Evolutionary conservation across 169 alveolate species (phyloP).

Genomic region (Amoebophrya sp.): DNA sequence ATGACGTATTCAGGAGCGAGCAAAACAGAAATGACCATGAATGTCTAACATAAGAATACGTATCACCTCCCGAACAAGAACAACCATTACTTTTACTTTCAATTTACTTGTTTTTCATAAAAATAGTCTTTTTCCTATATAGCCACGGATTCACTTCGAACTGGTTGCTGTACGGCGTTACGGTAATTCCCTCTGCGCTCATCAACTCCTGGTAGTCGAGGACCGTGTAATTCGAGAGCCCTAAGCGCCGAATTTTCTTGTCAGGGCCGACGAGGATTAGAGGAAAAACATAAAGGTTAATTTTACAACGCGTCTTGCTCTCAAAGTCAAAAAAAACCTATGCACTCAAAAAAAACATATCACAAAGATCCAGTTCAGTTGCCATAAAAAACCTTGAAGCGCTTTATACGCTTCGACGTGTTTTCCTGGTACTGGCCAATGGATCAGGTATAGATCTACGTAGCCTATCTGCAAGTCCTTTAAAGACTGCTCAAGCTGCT

Average conservation of each 20-base stretch:
- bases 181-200: not conserved
- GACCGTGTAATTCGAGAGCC: not conserved
- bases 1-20: too few species aligned
- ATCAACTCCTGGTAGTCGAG: not conserved
- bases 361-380: too few species aligned
- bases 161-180: not conserved
- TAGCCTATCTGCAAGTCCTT: not conserved
- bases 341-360: too few species aligned
- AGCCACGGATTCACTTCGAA: not conserved
- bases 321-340: too few species aligned
- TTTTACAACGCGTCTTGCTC: too few species aligned
- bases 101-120: too few species aligned
- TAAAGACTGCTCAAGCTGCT: not conserved
- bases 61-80: too few species aligned
- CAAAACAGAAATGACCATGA: too few species aligned
- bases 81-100: too few species aligned
- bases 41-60: too few species aligned
- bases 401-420: not conserved
- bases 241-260: not conserved
- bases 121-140: not conserved
- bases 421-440: not conserved
- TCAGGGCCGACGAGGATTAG: not conserved
- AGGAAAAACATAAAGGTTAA: too few species aligned
- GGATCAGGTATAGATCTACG: not conserved
- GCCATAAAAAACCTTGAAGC: too few species aligned